phyloP scores from a whole-genome alignment of 106 monocot genomes.

The Acanthochlamys bracteata region DNA sequence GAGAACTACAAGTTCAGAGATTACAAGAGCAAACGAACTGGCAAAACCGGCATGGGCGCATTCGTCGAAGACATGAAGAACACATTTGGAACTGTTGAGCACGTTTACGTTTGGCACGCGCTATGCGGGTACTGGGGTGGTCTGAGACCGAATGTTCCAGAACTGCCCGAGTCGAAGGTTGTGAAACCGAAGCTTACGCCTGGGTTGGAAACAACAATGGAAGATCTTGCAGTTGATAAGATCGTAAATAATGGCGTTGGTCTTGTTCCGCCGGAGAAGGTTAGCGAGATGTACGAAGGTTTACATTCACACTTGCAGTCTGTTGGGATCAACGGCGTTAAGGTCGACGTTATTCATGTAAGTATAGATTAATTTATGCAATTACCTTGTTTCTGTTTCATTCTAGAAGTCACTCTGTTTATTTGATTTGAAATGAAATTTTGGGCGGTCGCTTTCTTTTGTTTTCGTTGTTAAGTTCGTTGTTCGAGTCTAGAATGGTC shows the following conservation, averaged over 20 bases:
- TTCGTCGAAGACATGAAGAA: constrained; percentile 57
- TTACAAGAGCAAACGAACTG: constrained; percentile 27
- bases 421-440: too few species aligned
- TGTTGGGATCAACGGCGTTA: constrained; percentile 70
- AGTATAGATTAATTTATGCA: constrained; percentile 12
- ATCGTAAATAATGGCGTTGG: constrained; percentile 75
- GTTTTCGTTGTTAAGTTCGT: too few species aligned
- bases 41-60: constrained; percentile 31
- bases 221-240: constrained; percentile 84
- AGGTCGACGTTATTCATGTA: constrained; percentile 91
- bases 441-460: too few species aligned
- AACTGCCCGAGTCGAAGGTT: constrained; percentile 45
- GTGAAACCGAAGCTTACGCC: constrained; percentile 48
- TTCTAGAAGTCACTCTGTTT: not conserved
- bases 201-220: constrained; percentile 71
- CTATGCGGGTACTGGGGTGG: constrained; percentile 95
- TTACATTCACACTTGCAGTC: constrained; percentile 52
- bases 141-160: constrained; percentile 26
- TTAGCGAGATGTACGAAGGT: constrained; percentile 49
- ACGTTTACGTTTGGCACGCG: constrained; percentile 92
- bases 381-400: not conserved
- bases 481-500: too few species aligned
- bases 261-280: constrained; percentile 46
- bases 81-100: constrained; percentile 35
- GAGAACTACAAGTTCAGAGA: constrained; percentile 77